Conservation (phyloP, 805 yeast genomes). For the Wickerhamiella shivajii region DNA sequence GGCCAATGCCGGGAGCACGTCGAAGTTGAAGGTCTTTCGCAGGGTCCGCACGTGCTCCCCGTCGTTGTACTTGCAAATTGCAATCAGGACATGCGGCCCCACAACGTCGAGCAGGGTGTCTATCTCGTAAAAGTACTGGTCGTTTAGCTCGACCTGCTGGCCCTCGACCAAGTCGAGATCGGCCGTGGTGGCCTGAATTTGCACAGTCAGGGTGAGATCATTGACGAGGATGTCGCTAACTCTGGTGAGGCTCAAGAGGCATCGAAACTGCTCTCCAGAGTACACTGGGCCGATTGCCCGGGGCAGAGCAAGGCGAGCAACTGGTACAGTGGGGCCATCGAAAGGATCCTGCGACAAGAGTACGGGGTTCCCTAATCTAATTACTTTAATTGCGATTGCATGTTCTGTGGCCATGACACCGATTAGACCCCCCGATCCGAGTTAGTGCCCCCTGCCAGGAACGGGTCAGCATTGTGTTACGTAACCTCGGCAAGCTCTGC, state of each 20-base stretch:
- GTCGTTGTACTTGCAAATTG: conserved; percentile 15
- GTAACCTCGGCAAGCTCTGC: not conserved
- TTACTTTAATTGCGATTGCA: conserved; percentile 17
- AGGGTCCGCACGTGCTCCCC: conserved; percentile 12
- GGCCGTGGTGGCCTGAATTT: not conserved
- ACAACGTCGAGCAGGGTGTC: conserved; percentile 18
- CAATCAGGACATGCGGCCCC: conserved; percentile 20
- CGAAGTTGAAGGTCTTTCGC: conserved; percentile 20
- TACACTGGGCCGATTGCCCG: conserved; percentile 19
- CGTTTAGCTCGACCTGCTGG: not conserved
- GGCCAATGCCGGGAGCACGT: conserved; percentile 21
- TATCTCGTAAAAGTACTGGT: conserved; percentile 6
- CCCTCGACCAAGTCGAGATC: not conserved
- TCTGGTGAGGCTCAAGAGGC: conserved; percentile 16
- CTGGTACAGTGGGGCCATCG: conserved; percentile 11
- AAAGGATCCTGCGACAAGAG: conserved; percentile 14
- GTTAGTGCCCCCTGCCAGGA: too few species aligned
- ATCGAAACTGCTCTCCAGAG: conserved; percentile 23
- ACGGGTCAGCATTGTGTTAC: too few species aligned
- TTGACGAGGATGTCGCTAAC: conserved; percentile 1
- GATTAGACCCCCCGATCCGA: too few species aligned
- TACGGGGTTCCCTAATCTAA: conserved; percentile 22
- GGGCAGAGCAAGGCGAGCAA: conserved; percentile 17
- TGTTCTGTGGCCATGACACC: conserved; percentile 6
- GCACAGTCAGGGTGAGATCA: not conserved